Base-by-base conservation (phyloP, 2,329 filamentous ascomycete species). In the Stachybotrys echinatus region DNA sequence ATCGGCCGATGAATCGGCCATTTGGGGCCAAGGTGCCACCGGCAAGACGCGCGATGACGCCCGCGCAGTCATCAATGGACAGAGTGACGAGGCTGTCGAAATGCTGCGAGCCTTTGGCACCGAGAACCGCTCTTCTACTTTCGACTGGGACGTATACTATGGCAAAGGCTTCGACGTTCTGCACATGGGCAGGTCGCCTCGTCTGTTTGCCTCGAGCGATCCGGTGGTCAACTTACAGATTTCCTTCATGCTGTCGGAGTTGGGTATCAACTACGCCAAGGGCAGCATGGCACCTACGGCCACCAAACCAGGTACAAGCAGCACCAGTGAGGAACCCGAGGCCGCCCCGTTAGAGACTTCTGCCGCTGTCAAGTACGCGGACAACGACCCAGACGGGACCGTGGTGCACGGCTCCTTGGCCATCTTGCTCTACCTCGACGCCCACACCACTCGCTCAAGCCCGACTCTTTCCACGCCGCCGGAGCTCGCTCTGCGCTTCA, bases 1-100 rank as follows among this genome's bases (percentile, higher is more conserved):
- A 42, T 76, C 86, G 58, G 72, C 74, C 4, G 74, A 81, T n/a
- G 75, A 80, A 38, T 74, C 74, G 23, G 70, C 71, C 3, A 95
- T 99, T 49, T 97, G 92, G 92, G 94, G 94, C 14, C 92, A 96
- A 67, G 94, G 94, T 3, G 92, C 92, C 1, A 82, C 79, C 1
- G 74, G 73, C 6, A 95, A 96, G 70, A 75, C 72, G 0, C 74
- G 75, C 21, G 74, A 75, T 0, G 69, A 74, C 1, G 90, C 91
- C 0, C 71, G 72, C 1, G 59, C 72, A 0, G 84, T 95, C 12
- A 67, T 90, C 49, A 89, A 89, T 54, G 89, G 87, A 1, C 80
- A 89, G 55, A 76, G 78, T 1, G 68, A 74, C 4, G 81, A 88
- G 60, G 84, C 85, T 0, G 74, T 88, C 45, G 70, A 70, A 43